A percentile compares a stretch with the other conserved stretches of the same genome.
These are phyloP conservation scores for Lablab purpureus DNA, from an alignment of 306 rosid genomes.

Conservation along the genomic window DNA sequence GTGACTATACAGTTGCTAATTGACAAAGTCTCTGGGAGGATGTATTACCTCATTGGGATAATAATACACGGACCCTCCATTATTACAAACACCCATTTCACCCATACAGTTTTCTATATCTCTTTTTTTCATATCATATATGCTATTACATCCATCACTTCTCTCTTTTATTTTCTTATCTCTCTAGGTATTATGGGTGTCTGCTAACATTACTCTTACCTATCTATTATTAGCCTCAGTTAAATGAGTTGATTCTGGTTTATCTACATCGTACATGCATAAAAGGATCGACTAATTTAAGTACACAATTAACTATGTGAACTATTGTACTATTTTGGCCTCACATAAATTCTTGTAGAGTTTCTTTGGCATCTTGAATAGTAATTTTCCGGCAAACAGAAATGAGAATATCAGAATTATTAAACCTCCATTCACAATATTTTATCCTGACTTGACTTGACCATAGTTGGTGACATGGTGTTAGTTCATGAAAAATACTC, in stretches of 20 bases:
- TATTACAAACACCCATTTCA: neutral
- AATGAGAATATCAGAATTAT: conserved; percentile 6
- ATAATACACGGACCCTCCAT: neutral
- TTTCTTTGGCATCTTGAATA: conserved; percentile 15
- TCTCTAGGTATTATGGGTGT: neutral
- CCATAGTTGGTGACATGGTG: neutral
- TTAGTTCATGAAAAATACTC: conserved; percentile 24
- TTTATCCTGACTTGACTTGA: neutral
- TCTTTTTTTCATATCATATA: neutral
- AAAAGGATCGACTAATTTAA: conserved; percentile 29
- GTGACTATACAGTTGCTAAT: neutral
- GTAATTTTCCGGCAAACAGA: conserved; percentile 1
- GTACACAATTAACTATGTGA: conserved; percentile 2
- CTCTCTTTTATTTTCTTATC: neutral
- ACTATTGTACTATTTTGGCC: neutral
- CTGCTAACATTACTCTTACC: neutral
- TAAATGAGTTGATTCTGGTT: conserved; percentile 33
- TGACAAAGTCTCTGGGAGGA: neutral
- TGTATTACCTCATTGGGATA: conserved; percentile 1
- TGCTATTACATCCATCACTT: neutral
- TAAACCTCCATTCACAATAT: neutral
- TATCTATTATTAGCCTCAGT: conserved; percentile 17
- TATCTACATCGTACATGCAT: conserved; percentile 1
- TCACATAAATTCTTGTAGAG: conserved; percentile 12
- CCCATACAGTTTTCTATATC: neutral